These are phyloP conservation scores for Hydnomerulius pinastri DNA, from an alignment of 768 basidiomycete species.

Conservation along the genomic window DNA sequence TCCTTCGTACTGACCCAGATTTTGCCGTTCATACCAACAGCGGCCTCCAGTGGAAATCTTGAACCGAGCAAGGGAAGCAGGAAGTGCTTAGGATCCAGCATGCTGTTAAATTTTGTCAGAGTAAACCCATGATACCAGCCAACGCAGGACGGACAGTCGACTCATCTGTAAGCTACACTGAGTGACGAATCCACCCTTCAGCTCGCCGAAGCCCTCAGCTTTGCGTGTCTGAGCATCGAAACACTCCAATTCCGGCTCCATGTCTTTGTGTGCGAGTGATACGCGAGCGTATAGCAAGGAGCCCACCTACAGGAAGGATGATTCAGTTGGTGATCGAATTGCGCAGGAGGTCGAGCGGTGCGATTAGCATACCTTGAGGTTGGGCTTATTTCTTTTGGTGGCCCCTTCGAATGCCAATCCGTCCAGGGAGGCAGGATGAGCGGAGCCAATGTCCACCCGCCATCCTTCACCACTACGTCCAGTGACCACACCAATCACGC, in stretches of 20 bases:
- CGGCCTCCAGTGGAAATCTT: conserved; percentile 83
- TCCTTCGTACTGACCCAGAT: conserved; percentile 87
- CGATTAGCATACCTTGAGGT: conserved; percentile 68
- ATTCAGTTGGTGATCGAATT: conserved; percentile 8
- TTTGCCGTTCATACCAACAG: conserved; percentile 89
- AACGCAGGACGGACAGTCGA: conserved; percentile 61
- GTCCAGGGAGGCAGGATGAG: conserved; percentile 84
- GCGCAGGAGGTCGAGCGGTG: neutral
- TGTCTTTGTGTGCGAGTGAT: conserved; percentile 92
- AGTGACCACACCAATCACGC: conserved; percentile 81
- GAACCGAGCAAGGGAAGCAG: conserved; percentile 79
- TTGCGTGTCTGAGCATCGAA: conserved; percentile 93
- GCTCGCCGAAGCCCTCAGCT: conserved; percentile 89
- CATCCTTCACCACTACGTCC: conserved; percentile 87
- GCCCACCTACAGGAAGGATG: conserved; percentile 63
- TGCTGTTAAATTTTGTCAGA: conserved; percentile 42
- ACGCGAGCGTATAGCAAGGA: conserved; percentile 90
- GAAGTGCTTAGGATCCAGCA: conserved; percentile 81
- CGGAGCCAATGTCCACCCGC: conserved; percentile 91
- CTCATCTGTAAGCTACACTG: conserved; percentile 84
- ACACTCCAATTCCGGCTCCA: conserved; percentile 98
- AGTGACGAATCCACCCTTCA: conserved; percentile 86
- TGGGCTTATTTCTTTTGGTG: conserved; percentile 91
- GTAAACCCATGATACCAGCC: neutral
- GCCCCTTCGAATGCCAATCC: conserved; percentile 95